These are phyloP conservation scores for Mortierella antarctica DNA, from an alignment of 192 early-diverging fungal genomes.

Conservation along the genomic window DNA sequence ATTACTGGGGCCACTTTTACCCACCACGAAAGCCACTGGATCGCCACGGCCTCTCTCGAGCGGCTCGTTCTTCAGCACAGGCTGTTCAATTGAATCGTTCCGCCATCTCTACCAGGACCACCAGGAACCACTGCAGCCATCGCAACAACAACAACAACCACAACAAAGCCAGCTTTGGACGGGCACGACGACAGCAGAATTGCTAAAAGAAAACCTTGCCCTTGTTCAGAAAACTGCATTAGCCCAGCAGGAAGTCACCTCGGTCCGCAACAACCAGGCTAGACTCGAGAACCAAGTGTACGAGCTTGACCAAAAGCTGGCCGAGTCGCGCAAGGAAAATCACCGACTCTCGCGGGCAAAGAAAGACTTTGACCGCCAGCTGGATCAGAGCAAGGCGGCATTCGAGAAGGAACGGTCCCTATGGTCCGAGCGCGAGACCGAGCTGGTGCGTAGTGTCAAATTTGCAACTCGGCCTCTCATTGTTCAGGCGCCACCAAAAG, in stretches of 20 bases:
- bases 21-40: background rate
- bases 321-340: conserved; percentile 51
- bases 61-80: conserved; percentile 12
- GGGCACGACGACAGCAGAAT: conserved; percentile 15
- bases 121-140: background rate
- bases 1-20: conserved; percentile 19
- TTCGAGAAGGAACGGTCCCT: conserved; percentile 55
- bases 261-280: conserved; percentile 35
- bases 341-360: conserved; percentile 51
- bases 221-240: conserved; percentile 49
- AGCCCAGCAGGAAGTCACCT: conserved; percentile 47
- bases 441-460: conserved; percentile 54
- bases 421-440: conserved; percentile 62
- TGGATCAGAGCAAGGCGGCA: conserved; percentile 21
- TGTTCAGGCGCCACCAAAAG: conserved; percentile 50
- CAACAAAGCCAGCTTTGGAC: background rate
- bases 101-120: background rate
- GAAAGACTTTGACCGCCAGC: conserved; percentile 58
- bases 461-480: conserved; percentile 50
- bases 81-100: conserved; percentile 23
- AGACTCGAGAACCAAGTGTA: conserved; percentile 64
- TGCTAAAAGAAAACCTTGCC: conserved; percentile 43
- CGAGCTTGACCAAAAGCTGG: conserved; percentile 56
- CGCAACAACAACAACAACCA: conserved; percentile 17
- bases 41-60: too few species aligned